Percentiles rank a stretch among this genome's conserved stretches.
Conservation (phyloP, 1,139 yeast species). For the Diutina scorzettiae region DNA sequence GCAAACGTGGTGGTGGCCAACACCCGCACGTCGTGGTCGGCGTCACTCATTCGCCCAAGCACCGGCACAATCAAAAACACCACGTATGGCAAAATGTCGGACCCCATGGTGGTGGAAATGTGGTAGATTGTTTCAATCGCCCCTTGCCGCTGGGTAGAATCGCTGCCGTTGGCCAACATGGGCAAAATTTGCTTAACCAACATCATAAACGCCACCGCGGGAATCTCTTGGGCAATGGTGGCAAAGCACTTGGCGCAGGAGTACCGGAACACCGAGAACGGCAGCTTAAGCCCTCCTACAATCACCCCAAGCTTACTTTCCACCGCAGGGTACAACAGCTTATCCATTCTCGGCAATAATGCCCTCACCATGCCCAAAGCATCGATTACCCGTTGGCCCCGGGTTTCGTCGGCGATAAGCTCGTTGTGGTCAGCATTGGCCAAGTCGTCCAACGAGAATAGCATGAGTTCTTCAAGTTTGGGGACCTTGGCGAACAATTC, state of each 20-base stretch:
- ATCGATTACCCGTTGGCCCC: constrained; percentile 80
- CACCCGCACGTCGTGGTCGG: constrained; percentile 79
- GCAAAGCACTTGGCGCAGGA: constrained; percentile 89
- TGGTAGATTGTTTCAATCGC: constrained; percentile 88
- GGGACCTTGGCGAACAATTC: constrained; percentile 52
- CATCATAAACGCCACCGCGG: constrained; percentile 65
- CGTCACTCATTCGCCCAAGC: constrained; percentile 95
- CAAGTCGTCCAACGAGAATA: constrained; percentile 29
- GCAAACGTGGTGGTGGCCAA: constrained; percentile 96
- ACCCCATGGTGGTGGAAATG: constrained; percentile 74
- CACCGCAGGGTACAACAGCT: constrained; percentile 37
- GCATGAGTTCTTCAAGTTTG: constrained; percentile 53
- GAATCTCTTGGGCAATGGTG: constrained; percentile 61
- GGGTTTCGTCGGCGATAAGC: constrained; percentile 29
- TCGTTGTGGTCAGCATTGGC: constrained; percentile 17
- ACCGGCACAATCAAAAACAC: constrained; percentile 94
- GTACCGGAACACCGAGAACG: constrained; percentile 72
- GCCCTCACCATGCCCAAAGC: constrained; percentile 76
- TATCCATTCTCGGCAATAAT: constrained; percentile 50
- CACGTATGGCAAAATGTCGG: constrained; percentile 83
- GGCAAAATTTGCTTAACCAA: constrained; percentile 75
- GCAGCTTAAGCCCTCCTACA: constrained; percentile 53
- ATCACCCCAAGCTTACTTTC: constrained; percentile 36
- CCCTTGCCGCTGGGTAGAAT: constrained; percentile 75
- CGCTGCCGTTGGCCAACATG: constrained; percentile 69